These are phyloP conservation scores for Aphanomyces invadans DNA, from an alignment of 352 stramenopile genomes.

Conservation along the genomic window DNA sequence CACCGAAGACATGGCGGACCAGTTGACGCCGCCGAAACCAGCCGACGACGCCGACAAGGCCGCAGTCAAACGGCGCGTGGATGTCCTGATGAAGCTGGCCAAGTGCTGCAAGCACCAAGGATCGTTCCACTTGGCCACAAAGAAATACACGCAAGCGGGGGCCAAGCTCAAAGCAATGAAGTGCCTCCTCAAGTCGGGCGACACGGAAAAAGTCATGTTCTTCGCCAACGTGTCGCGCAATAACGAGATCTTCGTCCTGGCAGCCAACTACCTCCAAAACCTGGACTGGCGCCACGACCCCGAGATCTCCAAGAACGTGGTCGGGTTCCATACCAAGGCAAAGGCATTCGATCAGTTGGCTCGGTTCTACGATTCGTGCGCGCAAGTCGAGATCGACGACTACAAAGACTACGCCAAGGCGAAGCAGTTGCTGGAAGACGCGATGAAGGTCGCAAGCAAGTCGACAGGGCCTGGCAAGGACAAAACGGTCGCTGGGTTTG, in stretches of 20 bases:
- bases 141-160: conserved; percentile 93
- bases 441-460: conserved; percentile 80
- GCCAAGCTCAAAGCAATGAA: conserved; percentile 92
- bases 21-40: conserved; percentile 81
- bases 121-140: conserved; percentile 88
- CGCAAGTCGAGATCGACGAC: conserved; percentile 90
- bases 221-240: conserved; percentile 90
- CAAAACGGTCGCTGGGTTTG: conserved; percentile 41
- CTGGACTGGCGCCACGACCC: conserved; percentile 88
- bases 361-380: conserved; percentile 88
- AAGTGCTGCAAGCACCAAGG: conserved; percentile 90
- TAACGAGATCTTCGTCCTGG: conserved; percentile 92
- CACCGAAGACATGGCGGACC: conserved; percentile 88
- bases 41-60: conserved; percentile 36
- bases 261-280: conserved; percentile 93
- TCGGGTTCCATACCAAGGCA: conserved; percentile 93
- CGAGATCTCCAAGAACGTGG: conserved; percentile 90
- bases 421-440: conserved; percentile 83
- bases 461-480: conserved; percentile 62
- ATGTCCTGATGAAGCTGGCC: conserved; percentile 86
- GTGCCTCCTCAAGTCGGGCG: conserved; percentile 90
- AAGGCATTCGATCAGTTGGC: conserved; percentile 87
- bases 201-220: conserved; percentile 93
- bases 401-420: conserved; percentile 93
- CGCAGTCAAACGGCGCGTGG: conserved; percentile 51